Conservation (phyloP, 2,329 filamentous ascomycete genomes). For the Colletotrichum camelliae region DNA sequence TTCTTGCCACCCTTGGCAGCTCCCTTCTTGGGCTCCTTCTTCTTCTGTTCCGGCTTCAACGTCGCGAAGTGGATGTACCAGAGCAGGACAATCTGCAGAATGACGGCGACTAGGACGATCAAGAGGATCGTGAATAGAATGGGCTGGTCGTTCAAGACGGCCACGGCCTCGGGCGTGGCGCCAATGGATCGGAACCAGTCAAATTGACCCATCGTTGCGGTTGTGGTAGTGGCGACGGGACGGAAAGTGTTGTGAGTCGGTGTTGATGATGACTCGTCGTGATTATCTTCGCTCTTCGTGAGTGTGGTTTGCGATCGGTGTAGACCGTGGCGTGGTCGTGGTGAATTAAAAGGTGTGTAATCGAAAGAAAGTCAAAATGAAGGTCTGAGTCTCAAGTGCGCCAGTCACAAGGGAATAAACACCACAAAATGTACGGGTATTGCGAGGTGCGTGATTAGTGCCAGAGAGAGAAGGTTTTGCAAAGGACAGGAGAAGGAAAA, state of each 20-base stretch:
- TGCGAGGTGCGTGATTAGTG: not conserved
- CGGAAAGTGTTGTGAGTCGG: no score
- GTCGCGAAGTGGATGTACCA: constrained; percentile 67
- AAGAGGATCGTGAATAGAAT: constrained; percentile 63
- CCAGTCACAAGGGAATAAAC: constrained; percentile 22
- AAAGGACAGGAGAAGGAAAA: not conserved
- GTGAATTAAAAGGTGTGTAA: constrained; percentile 8
- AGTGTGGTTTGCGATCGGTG: not conserved
- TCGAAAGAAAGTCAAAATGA: constrained; percentile 12
- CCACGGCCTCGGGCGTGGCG: constrained; percentile 63
- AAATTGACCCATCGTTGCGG: constrained; percentile 54
- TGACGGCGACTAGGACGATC: constrained; percentile 56
- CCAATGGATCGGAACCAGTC: constrained; percentile 62
- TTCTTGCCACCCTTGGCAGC: constrained; percentile 32
- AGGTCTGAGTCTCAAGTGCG: constrained; percentile 23
- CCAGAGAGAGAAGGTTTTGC: constrained; percentile 4
- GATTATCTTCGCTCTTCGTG: constrained; percentile 7
- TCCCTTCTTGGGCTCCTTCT: constrained; percentile 50
- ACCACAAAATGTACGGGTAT: constrained; percentile 21
- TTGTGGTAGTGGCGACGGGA: not conserved
- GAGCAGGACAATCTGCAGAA: constrained; percentile 50
- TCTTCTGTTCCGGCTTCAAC: constrained; percentile 65
- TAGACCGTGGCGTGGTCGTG: not conserved
- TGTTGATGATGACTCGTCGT: not conserved
- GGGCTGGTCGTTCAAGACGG: constrained; percentile 66